Percentiles rank a stretch among this genome's conserved stretches.
These are phyloP conservation scores for Zizania latifolia DNA, from an alignment of 176 grass and related monocot genomes.

Conservation along the genomic window DNA sequence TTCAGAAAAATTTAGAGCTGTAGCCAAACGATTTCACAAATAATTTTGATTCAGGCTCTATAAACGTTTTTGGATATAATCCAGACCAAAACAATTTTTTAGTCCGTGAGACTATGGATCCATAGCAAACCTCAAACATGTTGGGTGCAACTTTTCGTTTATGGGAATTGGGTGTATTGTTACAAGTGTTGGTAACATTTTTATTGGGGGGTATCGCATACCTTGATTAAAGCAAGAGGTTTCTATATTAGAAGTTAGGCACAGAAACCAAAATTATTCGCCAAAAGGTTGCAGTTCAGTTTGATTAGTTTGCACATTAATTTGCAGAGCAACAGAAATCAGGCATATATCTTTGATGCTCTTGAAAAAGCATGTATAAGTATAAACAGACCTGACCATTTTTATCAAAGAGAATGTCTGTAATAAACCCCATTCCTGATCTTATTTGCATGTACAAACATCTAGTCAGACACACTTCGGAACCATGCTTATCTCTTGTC, in stretches of 20 bases:
- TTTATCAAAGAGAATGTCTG: background rate
- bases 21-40: too few relatives aligned
- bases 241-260: constrained; percentile 22
- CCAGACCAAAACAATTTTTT: too few relatives aligned
- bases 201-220: too few relatives aligned
- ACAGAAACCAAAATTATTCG: background rate
- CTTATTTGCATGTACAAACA: background rate
- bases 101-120: too few relatives aligned
- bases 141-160: too few relatives aligned
- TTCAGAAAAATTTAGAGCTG: too few relatives aligned
- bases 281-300: too few relatives aligned
- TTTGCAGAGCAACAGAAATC: background rate
- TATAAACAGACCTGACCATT: background rate
- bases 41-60: too few relatives aligned
- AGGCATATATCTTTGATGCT: background rate
- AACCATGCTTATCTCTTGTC: background rate
- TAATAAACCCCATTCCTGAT: background rate
- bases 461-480: background rate
- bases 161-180: background rate
- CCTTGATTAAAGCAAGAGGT: too few relatives aligned
- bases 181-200: too few relatives aligned
- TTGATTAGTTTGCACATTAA: background rate
- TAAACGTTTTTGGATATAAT: too few relatives aligned
- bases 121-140: too few relatives aligned
- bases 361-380: background rate